Base-by-base conservation (phyloP, 768 basidiomycete genomes). In the Kwoniella mangroviensis region DNA sequence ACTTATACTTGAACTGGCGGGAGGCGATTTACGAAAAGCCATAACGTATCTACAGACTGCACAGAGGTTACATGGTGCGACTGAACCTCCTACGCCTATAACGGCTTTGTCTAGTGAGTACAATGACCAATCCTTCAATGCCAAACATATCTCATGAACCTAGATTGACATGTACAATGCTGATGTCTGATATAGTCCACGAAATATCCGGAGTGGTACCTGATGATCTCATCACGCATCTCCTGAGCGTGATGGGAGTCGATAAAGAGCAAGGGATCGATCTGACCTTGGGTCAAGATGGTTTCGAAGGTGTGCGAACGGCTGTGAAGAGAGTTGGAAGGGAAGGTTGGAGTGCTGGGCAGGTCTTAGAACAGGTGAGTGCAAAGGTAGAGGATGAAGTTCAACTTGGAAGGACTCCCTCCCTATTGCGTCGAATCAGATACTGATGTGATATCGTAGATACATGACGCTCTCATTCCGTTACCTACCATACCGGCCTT, bases 31-130 rank as follows among this genome's bases (percentile, higher is more conserved):
- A 64, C 90, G 97, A 61, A 93, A 97, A 63, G 91, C 96, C 24
- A 98, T 99, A 81, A 99, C 97, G 22, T 98, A 95, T 82, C 87
- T 99, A 28, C 97, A 99, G 80, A 98, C 96, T 22, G 96, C 95
- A 5, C 90, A 92, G 51, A 89, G 97, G 26, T 86, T 99, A 42
- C 90, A 94, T 43, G 85, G 89, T 5, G 91, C 91, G 1, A 89
- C 89, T 12, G 84, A 81, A 49, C 90, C 92, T 1, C 91, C 92
- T 0, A 88, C 88, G 19, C 86, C 88, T 40, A 93, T 99, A 71
- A 89, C 90, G 3, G 84, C 90, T 7, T 79, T 80, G 17, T 93
- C 94, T 71, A 91, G 83, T 84, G 53, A 77, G 82, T 70, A 41
- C 9, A 21, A 6, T 43, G 15, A 11, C 9, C 43, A 51, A 17